Base-by-base conservation (phyloP, 2,329 filamentous ascomycete genomes). In the Fusarium austroafricanum region DNA sequence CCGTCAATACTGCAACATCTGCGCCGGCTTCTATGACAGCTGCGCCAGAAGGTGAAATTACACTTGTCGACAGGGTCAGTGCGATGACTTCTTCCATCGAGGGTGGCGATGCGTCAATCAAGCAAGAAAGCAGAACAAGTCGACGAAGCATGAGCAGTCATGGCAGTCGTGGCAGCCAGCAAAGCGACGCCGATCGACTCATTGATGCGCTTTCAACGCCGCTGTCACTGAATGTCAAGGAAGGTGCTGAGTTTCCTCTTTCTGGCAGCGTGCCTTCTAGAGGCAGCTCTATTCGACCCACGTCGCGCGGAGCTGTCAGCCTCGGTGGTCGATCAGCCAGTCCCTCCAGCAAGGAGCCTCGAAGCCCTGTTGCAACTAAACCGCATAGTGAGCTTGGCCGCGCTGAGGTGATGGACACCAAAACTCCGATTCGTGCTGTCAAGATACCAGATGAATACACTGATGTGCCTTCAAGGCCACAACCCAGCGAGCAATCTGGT, bases 181-280 rank as follows among this genome's bases (percentile, higher is more conserved):
- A 75, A 38, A 88, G 88, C 66, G 89, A 92, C 68, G 89, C 90
- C 0, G 90, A 93, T 62, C 82, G 90, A 28, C 80, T 93, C 14
- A 92, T 93, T 23, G 86, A 92, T 73, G 90, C 90, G 4, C 91
- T 93, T 4, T 86, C 90, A 71, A 88, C 86, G 12, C 86, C 90
- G 0, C 77, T 87, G 3, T 75, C 79, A 3, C 70, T 84, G 1
- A 78, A 80, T 6, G 76, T 78, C 0, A 73, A 68, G 15, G 81
- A 82, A 15, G 54, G 71, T 0, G 43, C 67, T 1, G 80, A 81
- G 23, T 75, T 76, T 11, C 71, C 72, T 21, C 74, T 77, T 3
- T 10, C 29, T 1, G 61, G 63, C 2, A 62, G 61, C 5, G 39
- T 40, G 14, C 55, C 59, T 6, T 72, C 74, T 1, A 64, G 50